A percentile compares a stretch with the other conserved stretches of the same genome.
Evolutionary conservation across 768 basidiomycete genomes (phyloP).

Genomic region (Leccinum subgranulosum): DNA sequence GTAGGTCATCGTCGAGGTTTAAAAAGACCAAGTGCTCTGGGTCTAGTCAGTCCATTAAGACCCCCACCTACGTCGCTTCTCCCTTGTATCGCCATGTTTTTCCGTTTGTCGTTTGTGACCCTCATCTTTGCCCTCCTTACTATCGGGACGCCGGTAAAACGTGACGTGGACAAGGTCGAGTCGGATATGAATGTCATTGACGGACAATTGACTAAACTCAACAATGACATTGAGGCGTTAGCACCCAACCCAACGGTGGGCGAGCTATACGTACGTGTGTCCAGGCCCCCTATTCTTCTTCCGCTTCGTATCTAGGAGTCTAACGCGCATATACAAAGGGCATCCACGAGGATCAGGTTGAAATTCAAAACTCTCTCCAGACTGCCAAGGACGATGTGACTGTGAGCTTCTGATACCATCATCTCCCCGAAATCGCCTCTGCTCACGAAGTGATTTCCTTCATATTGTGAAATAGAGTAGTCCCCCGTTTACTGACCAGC

Average conservation of each 20-base stretch:
- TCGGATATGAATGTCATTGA: no score
- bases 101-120: conserved; percentile 8
- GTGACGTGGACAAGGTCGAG: background rate
- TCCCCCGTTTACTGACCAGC: background rate
- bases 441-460: background rate
- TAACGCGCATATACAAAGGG: background rate
- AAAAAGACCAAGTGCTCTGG: background rate
- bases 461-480: background rate
- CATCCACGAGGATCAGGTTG: accelerated
- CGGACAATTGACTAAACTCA: background rate
- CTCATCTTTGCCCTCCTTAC: conserved; percentile 9
- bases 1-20: background rate
- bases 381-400: background rate
- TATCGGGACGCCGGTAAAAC: conserved; percentile 12
- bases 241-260: accelerated
- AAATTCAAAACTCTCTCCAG: accelerated
- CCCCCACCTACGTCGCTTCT: background rate
- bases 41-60: background rate
- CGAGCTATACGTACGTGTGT: background rate
- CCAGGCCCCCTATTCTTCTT: background rate
- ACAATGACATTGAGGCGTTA: background rate
- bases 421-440: background rate
- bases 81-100: conserved; percentile 3
- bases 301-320: background rate
- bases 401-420: background rate